Evolutionary conservation across 2,329 filamentous ascomycete species (phyloP).

Genomic region (Neofusicoccum sp.): DNA sequence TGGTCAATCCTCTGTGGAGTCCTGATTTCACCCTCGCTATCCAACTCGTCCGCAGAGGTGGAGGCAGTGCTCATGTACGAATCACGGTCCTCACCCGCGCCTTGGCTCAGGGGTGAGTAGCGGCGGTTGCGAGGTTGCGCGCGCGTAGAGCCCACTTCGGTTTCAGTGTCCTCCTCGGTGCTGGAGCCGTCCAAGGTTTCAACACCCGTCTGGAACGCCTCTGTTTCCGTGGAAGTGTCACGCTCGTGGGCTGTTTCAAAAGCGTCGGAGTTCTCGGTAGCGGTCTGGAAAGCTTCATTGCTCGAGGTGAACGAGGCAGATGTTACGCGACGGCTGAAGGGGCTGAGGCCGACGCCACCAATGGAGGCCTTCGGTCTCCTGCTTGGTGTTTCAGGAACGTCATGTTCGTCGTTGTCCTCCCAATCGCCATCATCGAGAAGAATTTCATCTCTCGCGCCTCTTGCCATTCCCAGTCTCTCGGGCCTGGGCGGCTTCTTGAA

Average conservation of each 20-base stretch:
- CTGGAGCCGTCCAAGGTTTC: slow-evolving; percentile 70
- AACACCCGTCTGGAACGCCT: slow-evolving; percentile 91
- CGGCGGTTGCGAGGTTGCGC: slow-evolving; percentile 36
- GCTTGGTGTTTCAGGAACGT: slow-evolving; percentile 50
- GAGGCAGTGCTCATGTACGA: slow-evolving; percentile 88
- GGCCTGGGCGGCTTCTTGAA: slow-evolving; percentile 78
- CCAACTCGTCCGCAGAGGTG: slow-evolving; percentile 74
- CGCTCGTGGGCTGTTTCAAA: slow-evolving; percentile 78
- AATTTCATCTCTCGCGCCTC: slow-evolving; percentile 65
- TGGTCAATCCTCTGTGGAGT: slow-evolving; percentile 65
- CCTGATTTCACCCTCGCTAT: slow-evolving; percentile 52
- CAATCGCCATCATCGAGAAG: slow-evolving; percentile 79
- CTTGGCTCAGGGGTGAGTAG: slow-evolving; percentile 39
- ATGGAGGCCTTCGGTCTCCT: slow-evolving; percentile 32
- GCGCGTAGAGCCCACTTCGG: slow-evolving; percentile 56
- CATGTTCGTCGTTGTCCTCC: slow-evolving; percentile 73
- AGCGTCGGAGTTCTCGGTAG: slow-evolving; percentile 59
- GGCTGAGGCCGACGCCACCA: slow-evolving; percentile 24
- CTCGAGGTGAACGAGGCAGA: slow-evolving; percentile 40
- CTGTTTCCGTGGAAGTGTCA: slow-evolving; percentile 74
- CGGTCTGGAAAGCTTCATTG: slow-evolving; percentile 74
- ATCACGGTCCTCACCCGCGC: slow-evolving; percentile 56
- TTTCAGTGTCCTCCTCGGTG: slow-evolving; percentile 81
- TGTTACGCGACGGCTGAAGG: slow-evolving; percentile 27
- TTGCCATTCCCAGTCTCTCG: slow-evolving; percentile 63